Conservation (phyloP, 441 rosid genomes). For the Gossypium davidsonii region DNA sequence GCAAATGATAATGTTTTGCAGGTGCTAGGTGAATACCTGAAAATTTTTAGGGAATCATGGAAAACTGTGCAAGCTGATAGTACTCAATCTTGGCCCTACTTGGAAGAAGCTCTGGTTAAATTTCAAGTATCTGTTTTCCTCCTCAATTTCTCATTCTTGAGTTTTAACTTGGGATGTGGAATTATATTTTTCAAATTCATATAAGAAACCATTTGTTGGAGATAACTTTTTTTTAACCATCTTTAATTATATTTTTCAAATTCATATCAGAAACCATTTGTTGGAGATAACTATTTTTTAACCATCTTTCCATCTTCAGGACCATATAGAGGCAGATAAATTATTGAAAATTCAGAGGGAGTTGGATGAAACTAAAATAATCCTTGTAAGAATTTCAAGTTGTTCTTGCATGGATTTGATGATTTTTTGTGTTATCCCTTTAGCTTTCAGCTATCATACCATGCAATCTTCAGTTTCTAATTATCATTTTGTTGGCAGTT, state of each 20-base stretch:
- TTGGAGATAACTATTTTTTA: neutral
- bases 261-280: neutral
- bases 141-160: too few species aligned
- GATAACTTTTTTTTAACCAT: too few species aligned
- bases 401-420: neutral
- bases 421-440: neutral
- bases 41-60: conserved; percentile 50
- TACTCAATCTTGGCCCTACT: too few species aligned
- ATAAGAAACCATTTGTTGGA: neutral
- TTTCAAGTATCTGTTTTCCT: too few species aligned
- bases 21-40: conserved; percentile 88
- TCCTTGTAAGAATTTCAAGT: conserved; percentile 58
- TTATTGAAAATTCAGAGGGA: conserved; percentile 91
- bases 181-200: neutral
- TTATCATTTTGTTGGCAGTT: neutral
- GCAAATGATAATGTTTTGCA: conserved; percentile 21
- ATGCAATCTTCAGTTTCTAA: neutral
- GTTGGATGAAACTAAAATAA: conserved; percentile 90
- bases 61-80: too few species aligned
- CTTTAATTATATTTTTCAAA: too few species aligned
- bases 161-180: too few species aligned
- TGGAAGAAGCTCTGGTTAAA: too few species aligned
- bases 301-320: conserved; percentile 37
- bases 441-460: neutral
- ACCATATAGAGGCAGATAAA: conserved; percentile 93